phyloP scores from a whole-genome alignment of 768 basidiomycete genomes.

The Hygrophorus russula region DNA sequence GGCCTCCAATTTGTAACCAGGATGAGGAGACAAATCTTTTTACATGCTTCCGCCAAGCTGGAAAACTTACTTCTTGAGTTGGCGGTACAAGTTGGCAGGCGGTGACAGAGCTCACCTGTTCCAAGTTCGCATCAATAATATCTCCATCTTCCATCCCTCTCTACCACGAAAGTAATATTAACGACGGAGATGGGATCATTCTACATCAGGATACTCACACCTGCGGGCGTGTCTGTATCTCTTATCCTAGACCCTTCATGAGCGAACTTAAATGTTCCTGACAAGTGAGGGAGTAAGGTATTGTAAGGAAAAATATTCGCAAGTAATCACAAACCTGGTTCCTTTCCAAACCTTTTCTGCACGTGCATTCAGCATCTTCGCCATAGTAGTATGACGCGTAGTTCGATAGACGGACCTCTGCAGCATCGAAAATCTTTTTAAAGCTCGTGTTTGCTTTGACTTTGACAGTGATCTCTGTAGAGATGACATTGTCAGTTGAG shows the following conservation, averaged over 20 bases:
- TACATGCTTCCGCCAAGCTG: conserved; percentile 12
- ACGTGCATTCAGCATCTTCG: conserved; percentile 3
- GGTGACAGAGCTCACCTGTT: conserved; percentile 31
- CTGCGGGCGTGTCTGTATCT: conserved; percentile 39
- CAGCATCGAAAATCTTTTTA: conserved; percentile 54
- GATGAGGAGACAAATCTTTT: neutral
- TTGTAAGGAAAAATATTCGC: neutral
- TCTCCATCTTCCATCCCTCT: conserved; percentile 52
- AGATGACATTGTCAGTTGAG: conserved; percentile 1
- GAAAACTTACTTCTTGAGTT: neutral
- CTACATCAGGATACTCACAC: conserved; percentile 23
- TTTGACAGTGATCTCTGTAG: conserved; percentile 52
- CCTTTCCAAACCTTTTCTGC: conserved; percentile 50
- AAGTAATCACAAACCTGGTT: conserved; percentile 28
- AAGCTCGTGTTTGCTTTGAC: conserved; percentile 56
- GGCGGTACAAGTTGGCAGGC: neutral
- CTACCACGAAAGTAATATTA: conserved; percentile 18
- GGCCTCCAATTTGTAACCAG: neutral
- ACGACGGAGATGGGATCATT: neutral
- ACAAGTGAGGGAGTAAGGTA: neutral
- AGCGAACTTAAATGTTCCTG: conserved; percentile 55
- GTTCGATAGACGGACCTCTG: conserved; percentile 35
- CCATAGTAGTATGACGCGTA: neutral
- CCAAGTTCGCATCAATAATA: conserved; percentile 45
- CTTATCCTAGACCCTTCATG: conserved; percentile 42